Conservation (phyloP, 345 rosid genomes). For the Acer yangbiense region DNA sequence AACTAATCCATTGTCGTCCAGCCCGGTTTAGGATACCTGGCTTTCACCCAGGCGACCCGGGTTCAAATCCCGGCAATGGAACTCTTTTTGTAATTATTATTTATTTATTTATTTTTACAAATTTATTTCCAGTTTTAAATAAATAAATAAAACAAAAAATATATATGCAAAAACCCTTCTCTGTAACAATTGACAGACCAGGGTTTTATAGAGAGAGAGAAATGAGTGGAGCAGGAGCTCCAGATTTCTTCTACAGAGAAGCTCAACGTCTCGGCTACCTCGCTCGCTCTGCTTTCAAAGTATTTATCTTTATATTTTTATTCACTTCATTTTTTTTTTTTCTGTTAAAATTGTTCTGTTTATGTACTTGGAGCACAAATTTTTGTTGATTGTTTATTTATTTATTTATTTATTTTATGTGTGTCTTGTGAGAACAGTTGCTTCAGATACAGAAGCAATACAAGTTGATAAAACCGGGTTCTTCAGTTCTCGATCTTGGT, state of each 20-base stretch:
- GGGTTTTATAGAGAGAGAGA: slow-evolving; percentile 26
- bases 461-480: slow-evolving; percentile 77
- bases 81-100: too few species aligned
- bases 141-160: neutral
- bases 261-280: slow-evolving; percentile 98
- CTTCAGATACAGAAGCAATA: slow-evolving; percentile 88
- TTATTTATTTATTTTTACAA: too few species aligned
- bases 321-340: neutral
- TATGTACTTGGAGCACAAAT: too few species aligned
- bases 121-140: too few species aligned
- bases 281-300: slow-evolving; percentile 99
- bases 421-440: slow-evolving; percentile 47
- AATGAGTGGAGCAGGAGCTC: slow-evolving; percentile 80
- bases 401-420: too few species aligned
- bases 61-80: neutral
- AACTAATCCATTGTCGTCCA: too few species aligned
- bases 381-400: neutral
- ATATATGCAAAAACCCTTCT: neutral
- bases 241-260: slow-evolving; percentile 97
- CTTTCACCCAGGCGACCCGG: neutral
- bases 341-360: too few species aligned
- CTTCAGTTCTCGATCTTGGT: slow-evolving; percentile 93
- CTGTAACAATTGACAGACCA: neutral
- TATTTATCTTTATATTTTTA: slow-evolving; percentile 11
- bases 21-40: too few species aligned